Conservation (phyloP, 345 rosid species). For the Lagerstroemia speciosa region DNA sequence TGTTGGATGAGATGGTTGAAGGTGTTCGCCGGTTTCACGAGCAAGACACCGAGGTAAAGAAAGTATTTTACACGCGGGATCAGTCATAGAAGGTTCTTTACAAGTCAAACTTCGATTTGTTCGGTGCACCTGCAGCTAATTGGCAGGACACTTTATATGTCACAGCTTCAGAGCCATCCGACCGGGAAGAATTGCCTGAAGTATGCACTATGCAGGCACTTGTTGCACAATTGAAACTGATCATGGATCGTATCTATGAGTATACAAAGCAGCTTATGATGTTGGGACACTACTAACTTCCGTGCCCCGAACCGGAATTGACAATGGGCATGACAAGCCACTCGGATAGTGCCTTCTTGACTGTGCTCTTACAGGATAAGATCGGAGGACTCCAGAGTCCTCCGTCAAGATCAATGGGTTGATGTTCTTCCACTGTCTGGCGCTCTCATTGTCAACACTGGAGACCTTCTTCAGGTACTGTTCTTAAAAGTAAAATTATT, state of each 20-base stretch:
- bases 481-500: too few species aligned
- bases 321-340: slow-evolving; percentile 26
- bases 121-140: slow-evolving; percentile 8
- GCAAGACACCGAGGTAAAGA: slow-evolving; percentile 15
- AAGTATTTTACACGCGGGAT: slow-evolving; percentile 16
- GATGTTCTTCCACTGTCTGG: slow-evolving; percentile 26
- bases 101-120: slow-evolving; percentile 16
- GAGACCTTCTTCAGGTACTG: slow-evolving; percentile 34
- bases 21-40: slow-evolving; percentile 17
- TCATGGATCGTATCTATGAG: too few species aligned
- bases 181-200: slow-evolving; percentile 13
- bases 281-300: slow-evolving; percentile 32
- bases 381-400: slow-evolving; percentile 44
- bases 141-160: slow-evolving; percentile 25
- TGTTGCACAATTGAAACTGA: too few species aligned
- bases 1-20: slow-evolving; percentile 11
- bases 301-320: slow-evolving; percentile 38
- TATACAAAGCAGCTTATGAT: slow-evolving; percentile 8
- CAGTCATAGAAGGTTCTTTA: background rate
- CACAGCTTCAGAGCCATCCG: slow-evolving; percentile 8
- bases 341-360: slow-evolving; percentile 23
- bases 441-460: slow-evolving; percentile 27
- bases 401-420: slow-evolving; percentile 32
- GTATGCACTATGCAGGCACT: too few species aligned
- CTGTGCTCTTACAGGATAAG: slow-evolving; percentile 36